These are phyloP conservation scores for Conringia planisiliqua DNA, from an alignment of 345 rosid genomes.

Conservation along the genomic window DNA sequence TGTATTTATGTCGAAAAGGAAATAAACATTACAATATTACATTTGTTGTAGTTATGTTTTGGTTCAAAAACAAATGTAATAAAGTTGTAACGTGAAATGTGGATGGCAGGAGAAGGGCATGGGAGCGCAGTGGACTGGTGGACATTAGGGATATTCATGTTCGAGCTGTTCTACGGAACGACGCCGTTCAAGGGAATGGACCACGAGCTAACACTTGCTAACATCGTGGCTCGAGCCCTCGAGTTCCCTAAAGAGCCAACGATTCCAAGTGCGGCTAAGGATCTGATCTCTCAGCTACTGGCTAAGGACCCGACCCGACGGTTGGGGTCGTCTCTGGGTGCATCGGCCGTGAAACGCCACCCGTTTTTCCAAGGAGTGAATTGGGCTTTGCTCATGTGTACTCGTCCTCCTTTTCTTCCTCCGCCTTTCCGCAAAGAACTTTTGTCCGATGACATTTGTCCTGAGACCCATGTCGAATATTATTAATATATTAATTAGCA, in stretches of 20 bases:
- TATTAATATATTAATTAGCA: slow-evolving; percentile 40
- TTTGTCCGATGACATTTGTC: slow-evolving; percentile 66
- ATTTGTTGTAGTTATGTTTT: neutral
- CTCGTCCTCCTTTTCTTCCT: slow-evolving; percentile 74
- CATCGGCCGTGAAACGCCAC: slow-evolving; percentile 79
- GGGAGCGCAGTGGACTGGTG: slow-evolving; percentile 95
- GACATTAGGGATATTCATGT: slow-evolving; percentile 85
- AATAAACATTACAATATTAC: no score
- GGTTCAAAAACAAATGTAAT: neutral
- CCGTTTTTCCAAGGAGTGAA: slow-evolving; percentile 82
- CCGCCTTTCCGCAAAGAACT: slow-evolving; percentile 56
- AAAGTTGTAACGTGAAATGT: neutral
- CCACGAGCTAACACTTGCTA: slow-evolving; percentile 85
- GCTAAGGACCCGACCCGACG: slow-evolving; percentile 74
- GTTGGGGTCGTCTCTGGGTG: slow-evolving; percentile 76
- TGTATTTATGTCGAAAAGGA: no score
- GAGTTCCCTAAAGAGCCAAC: slow-evolving; percentile 81
- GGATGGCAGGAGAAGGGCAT: slow-evolving; percentile 68
- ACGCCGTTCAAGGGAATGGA: slow-evolving; percentile 84
- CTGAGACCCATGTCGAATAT: slow-evolving; percentile 66
- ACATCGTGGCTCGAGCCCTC: slow-evolving; percentile 89
- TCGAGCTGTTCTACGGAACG: slow-evolving; percentile 68
- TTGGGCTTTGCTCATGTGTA: slow-evolving; percentile 91
- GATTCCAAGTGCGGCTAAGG: slow-evolving; percentile 58
- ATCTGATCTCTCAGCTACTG: slow-evolving; percentile 64